phyloP scores from a whole-genome alignment of 768 basidiomycete genomes.

The Pleurotus eryngii region DNA sequence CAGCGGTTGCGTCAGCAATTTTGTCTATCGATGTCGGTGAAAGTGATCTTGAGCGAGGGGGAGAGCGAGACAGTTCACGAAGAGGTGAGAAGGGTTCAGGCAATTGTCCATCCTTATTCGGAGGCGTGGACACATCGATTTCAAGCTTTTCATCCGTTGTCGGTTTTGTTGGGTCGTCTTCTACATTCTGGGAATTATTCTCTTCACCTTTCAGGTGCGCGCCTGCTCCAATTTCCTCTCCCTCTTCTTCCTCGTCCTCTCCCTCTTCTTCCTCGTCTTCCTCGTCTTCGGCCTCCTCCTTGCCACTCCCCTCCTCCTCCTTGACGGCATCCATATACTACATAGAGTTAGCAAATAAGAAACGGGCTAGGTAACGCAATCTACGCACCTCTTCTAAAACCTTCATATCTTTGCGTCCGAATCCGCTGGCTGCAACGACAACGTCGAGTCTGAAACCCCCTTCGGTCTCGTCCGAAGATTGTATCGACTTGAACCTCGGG shows the following conservation, averaged over 20 bases:
- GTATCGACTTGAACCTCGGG: slow-evolving; percentile 70
- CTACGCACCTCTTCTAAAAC: slow-evolving; percentile 72
- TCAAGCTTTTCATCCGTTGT: not conserved
- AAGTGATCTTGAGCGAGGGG: slow-evolving; percentile 46
- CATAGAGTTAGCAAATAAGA: slow-evolving; percentile 14
- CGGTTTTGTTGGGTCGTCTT: slow-evolving; percentile 4
- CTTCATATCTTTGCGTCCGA: slow-evolving; percentile 79
- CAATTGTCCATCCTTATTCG: slow-evolving; percentile 17
- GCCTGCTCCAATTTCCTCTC: slow-evolving; percentile 17
- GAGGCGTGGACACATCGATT: slow-evolving; percentile 10
- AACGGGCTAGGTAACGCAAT: slow-evolving; percentile 16
- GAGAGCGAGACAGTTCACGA: slow-evolving; percentile 44
- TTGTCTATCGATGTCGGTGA: slow-evolving; percentile 35
- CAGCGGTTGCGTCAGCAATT: slow-evolving; percentile 39
- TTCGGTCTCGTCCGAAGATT: slow-evolving; percentile 27
- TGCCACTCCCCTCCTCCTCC: slow-evolving; percentile 29
- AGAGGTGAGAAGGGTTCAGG: slow-evolving; percentile 26
- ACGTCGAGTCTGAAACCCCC: slow-evolving; percentile 81
- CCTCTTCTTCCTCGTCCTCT: slow-evolving; percentile 22
- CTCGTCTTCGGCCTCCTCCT: slow-evolving; percentile 26
- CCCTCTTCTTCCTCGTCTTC: slow-evolving; percentile 34
- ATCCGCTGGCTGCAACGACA: slow-evolving; percentile 92
- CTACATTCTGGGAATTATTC: slow-evolving; percentile 1
- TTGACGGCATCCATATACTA: slow-evolving; percentile 67
- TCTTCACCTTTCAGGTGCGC: slow-evolving; percentile 19